phyloP scores from a whole-genome alignment of 1,284 basidiomycete genomes.

The Takashimella koratensis region DNA sequence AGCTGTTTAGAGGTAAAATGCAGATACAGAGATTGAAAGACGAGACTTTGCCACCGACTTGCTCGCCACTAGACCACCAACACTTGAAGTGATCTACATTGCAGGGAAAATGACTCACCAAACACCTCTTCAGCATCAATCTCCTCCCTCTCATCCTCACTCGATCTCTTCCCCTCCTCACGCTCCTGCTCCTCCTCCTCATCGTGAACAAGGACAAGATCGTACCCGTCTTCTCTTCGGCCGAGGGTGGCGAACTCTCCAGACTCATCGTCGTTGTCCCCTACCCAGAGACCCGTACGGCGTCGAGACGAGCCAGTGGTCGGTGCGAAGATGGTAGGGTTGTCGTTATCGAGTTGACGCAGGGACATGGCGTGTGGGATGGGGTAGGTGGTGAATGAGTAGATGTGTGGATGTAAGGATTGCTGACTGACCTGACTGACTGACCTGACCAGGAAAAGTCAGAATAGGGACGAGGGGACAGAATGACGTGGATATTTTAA shows the following conservation, averaged over 20 bases:
- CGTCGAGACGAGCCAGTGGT: constrained; percentile 17
- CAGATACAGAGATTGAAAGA: not conserved
- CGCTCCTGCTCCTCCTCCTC: not conserved
- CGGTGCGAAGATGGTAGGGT: constrained; percentile 43
- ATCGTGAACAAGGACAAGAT: constrained; percentile 1
- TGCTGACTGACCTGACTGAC: too few relatives aligned
- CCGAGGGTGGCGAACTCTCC: not conserved
- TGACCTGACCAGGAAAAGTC: too few relatives aligned
- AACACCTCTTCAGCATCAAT: constrained; percentile 59
- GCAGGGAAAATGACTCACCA: constrained; percentile 53
- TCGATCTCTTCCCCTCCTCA: not conserved
- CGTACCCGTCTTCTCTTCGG: constrained; percentile 8
- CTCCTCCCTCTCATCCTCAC: constrained; percentile 52
- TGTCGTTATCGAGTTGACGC: constrained; percentile 42
- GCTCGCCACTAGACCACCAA: too few relatives aligned
- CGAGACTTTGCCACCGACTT: too few relatives aligned
- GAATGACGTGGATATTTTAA: not conserved
- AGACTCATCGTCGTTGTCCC: constrained; percentile 14
- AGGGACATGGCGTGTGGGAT: constrained; percentile 24
- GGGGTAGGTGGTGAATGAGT: not conserved
- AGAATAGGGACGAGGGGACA: too few relatives aligned
- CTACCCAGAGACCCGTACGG: constrained; percentile 13
- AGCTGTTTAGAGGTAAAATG: too few relatives aligned
- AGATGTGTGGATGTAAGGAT: too few relatives aligned
- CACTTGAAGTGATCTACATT: too few relatives aligned